Evolutionary conservation across 768 basidiomycete genomes (phyloP).

Genomic region (Lepiota subincarnata): DNA sequence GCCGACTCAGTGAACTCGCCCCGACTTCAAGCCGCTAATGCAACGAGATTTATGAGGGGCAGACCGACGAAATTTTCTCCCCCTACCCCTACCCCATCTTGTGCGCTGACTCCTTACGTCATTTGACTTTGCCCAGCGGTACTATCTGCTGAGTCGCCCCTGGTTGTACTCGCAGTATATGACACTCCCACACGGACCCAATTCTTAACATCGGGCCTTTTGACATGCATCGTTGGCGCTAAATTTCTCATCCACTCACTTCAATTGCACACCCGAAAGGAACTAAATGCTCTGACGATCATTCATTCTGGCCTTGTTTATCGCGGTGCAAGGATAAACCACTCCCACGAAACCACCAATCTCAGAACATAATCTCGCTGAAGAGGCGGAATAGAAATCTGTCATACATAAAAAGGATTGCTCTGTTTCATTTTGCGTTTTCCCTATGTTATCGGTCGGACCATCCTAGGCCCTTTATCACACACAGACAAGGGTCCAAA

Average conservation of each 20-base stretch:
- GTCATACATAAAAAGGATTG: background rate
- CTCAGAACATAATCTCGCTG: background rate
- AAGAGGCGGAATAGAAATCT: background rate
- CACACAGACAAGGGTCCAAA: background rate
- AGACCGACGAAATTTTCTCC: background rate
- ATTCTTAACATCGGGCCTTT: too few relatives aligned
- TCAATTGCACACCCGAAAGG: background rate
- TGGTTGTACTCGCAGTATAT: too few relatives aligned
- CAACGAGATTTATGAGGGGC: too few relatives aligned
- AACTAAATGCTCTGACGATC: background rate
- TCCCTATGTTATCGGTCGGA: background rate
- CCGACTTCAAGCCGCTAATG: too few relatives aligned
- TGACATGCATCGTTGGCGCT: too few relatives aligned
- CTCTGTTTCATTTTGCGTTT: background rate
- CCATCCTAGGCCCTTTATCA: slow-evolving; percentile 6
- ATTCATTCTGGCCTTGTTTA: background rate
- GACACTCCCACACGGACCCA: too few relatives aligned
- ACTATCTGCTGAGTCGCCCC: too few relatives aligned
- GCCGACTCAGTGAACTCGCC: too few relatives aligned
- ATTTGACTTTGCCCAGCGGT: too few relatives aligned
- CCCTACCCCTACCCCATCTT: background rate
- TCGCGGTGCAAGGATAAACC: background rate
- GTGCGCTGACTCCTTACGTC: too few relatives aligned
- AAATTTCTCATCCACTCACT: background rate
- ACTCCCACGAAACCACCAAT: background rate